A percentile compares a stretch with the other conserved stretches of the same genome.
phyloP scores from a whole-genome alignment of 1,284 basidiomycete species.

The Apiotrichum gracile region DNA sequence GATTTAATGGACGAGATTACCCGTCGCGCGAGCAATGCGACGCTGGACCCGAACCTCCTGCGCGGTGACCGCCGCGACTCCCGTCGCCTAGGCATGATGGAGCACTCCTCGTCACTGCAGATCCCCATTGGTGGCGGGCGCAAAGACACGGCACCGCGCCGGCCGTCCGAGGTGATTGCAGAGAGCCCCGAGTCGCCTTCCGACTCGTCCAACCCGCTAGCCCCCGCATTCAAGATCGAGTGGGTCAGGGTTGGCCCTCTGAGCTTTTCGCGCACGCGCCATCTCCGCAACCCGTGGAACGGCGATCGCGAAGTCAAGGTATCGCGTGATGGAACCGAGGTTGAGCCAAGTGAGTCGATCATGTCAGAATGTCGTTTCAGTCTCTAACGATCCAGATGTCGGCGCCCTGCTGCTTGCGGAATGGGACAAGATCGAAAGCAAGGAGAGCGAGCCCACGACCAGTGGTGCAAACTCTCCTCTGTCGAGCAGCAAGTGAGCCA shows the following conservation, averaged over 20 bases:
- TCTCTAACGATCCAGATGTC: conserved; percentile 46
- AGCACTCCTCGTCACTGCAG: conserved; percentile 12
- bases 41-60: conserved; percentile 33
- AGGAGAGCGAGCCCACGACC: not conserved
- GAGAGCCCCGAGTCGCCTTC: not conserved
- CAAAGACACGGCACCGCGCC: conserved; percentile 2
- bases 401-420: conserved; percentile 68
- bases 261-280: conserved; percentile 70
- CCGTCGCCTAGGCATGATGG: not conserved
- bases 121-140: conserved; percentile 1
- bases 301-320: conserved; percentile 85
- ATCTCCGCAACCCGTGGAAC: conserved; percentile 88
- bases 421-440: conserved; percentile 54
- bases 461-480: not conserved
- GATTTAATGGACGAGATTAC: conserved; percentile 14
- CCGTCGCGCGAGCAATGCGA: conserved; percentile 15
- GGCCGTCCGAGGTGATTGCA: conserved; percentile 1
- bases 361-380: not conserved
- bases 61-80: conserved; percentile 14
- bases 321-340: conserved; percentile 84
- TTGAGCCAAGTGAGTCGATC: conserved; percentile 63
- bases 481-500: not conserved
- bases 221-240: conserved; percentile 73
- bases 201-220: conserved; percentile 47
- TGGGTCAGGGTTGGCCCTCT: conserved; percentile 72